A percentile compares a stretch with the other conserved stretches of the same genome.
phyloP scores from a whole-genome alignment of 192 early-diverging fungal species.

The Dissophora ornata region DNA sequence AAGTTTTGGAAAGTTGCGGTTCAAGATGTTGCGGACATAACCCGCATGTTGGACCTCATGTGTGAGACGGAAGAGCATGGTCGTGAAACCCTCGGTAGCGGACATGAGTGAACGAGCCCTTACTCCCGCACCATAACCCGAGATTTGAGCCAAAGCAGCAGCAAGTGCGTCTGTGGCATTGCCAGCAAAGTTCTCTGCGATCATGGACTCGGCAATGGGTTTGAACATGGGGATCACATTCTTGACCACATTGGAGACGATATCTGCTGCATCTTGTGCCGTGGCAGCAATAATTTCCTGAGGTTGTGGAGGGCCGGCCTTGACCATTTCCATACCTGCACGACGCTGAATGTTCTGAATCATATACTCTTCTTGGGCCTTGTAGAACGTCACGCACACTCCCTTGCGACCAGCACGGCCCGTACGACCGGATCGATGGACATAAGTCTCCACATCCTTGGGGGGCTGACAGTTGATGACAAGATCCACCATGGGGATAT shows the following conservation, averaged over 20 bases:
- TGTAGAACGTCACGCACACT: constrained; percentile 93
- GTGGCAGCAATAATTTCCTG: constrained; percentile 88
- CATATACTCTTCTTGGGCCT: constrained; percentile 86
- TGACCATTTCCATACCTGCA: constrained; percentile 86
- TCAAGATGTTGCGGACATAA: constrained; percentile 83
- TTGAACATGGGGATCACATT: constrained; percentile 84
- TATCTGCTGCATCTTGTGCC: constrained; percentile 78
- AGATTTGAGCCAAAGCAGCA: constrained; percentile 88
- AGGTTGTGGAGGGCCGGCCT: constrained; percentile 88
- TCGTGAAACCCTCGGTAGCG: constrained; percentile 84
- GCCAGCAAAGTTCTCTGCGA: constrained; percentile 70
- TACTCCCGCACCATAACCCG: constrained; percentile 86
- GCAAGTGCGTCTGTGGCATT: constrained; percentile 82
- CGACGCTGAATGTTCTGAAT: constrained; percentile 79
- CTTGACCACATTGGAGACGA: constrained; percentile 74
- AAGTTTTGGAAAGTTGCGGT: constrained; percentile 76
- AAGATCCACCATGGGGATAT: constrained; percentile 96
- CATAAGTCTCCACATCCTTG: constrained; percentile 92
- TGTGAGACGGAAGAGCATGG: constrained; percentile 77
- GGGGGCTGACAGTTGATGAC: constrained; percentile 98
- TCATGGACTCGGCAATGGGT: constrained; percentile 78
- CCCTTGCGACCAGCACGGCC: constrained; percentile 91
- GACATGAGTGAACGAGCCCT: constrained; percentile 83
- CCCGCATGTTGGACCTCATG: constrained; percentile 82
- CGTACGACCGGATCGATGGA: constrained; percentile 95